Evolutionary conservation across 495 filamentous ascomycete species (phyloP).

Genomic region (Neurospora sp.): DNA sequence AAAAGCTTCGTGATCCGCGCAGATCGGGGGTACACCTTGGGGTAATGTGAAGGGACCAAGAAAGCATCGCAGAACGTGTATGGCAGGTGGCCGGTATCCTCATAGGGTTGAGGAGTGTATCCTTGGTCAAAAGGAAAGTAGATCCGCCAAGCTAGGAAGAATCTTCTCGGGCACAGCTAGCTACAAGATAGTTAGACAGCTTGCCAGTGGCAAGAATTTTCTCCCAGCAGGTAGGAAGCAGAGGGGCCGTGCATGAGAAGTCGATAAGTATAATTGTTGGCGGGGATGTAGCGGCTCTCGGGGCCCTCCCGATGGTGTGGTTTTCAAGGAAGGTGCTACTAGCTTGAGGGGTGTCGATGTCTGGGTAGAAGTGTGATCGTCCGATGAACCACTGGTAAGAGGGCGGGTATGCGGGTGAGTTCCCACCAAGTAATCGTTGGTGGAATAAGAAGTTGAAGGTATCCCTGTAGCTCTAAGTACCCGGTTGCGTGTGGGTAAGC

Average conservation of each 20-base stretch:
- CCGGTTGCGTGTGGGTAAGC: background rate
- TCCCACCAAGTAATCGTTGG: constrained; percentile 15
- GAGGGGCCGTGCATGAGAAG: background rate
- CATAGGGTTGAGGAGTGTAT: background rate
- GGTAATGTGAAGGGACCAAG: background rate
- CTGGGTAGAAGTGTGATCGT: constrained; percentile 8
- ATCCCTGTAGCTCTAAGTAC: constrained; percentile 4
- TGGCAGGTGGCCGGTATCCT: background rate
- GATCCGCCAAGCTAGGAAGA: background rate
- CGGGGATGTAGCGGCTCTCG: background rate
- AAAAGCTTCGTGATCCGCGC: background rate
- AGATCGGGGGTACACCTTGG: background rate
- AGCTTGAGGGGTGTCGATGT: constrained; percentile 6
- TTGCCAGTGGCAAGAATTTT: background rate
- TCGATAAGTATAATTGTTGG: background rate
- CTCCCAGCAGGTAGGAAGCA: background rate
- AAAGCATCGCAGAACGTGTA: background rate
- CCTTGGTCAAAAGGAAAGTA: background rate
- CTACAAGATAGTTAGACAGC: background rate
- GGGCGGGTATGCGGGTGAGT: constrained; percentile 20
- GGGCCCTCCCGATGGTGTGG: background rate
- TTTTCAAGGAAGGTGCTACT: constrained; percentile 7
- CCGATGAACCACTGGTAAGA: constrained; percentile 14
- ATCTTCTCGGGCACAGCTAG: background rate
- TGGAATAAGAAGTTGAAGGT: constrained; percentile 13